Conservation (phyloP, 352 stramenopile species). For the Phytophthora europaea region DNA sequence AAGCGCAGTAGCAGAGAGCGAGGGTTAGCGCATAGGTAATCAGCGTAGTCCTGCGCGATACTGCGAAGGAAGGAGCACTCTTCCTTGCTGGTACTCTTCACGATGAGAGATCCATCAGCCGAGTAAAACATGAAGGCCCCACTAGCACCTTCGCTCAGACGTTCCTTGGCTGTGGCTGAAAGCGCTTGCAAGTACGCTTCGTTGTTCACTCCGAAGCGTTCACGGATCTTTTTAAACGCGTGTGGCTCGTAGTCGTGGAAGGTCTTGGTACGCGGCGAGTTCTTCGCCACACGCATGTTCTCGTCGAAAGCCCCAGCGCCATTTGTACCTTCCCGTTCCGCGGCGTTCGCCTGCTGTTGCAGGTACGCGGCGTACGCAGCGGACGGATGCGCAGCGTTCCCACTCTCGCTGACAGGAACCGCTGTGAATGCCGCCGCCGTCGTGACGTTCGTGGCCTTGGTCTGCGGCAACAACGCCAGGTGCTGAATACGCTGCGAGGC, state of each 20-base stretch:
- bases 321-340: slow-evolving; percentile 34
- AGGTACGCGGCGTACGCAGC: slow-evolving; percentile 60
- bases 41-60: slow-evolving; percentile 89
- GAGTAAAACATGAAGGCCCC: slow-evolving; percentile 95
- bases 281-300: slow-evolving; percentile 77
- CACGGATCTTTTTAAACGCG: slow-evolving; percentile 90
- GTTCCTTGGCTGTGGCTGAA: slow-evolving; percentile 88
- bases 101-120: slow-evolving; percentile 88
- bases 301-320: slow-evolving; percentile 70
- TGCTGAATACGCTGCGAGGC: slow-evolving; percentile 88
- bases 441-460: slow-evolving; percentile 48
- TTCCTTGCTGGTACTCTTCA: slow-evolving; percentile 92
- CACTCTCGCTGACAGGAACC: slow-evolving; percentile 41
- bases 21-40: slow-evolving; percentile 89
- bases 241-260: slow-evolving; percentile 92
- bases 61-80: slow-evolving; percentile 88
- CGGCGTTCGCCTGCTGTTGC: slow-evolving; percentile 61
- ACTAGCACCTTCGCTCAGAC: slow-evolving; percentile 88
- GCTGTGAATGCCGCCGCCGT: slow-evolving; percentile 35
- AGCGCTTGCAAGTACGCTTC: slow-evolving; percentile 87
- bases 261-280: slow-evolving; percentile 82
- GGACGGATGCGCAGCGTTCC: slow-evolving; percentile 38
- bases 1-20: slow-evolving; percentile 91
- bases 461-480: slow-evolving; percentile 83
- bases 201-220: slow-evolving; percentile 88